Percentiles rank a stretch among this genome's conserved stretches.
Evolutionary conservation across 2,329 filamentous ascomycete species (phyloP).

Genomic region (Lanzia echinophila): DNA sequence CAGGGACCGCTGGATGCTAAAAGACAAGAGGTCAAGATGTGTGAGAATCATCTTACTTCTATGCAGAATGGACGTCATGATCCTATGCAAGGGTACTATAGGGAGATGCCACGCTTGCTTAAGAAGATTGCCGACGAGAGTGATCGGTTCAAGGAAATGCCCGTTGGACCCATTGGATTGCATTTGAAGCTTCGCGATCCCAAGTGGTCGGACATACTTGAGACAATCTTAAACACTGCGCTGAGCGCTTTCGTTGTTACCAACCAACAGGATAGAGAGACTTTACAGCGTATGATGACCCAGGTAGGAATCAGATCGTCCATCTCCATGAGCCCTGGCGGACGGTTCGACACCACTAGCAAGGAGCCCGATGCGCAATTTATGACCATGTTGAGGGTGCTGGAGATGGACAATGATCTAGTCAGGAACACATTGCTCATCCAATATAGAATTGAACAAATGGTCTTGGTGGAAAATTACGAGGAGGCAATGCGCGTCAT

Average conservation of each 20-base stretch:
- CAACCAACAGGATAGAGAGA: slow-evolving; percentile 66
- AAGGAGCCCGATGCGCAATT: slow-evolving; percentile 68
- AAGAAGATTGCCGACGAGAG: slow-evolving; percentile 61
- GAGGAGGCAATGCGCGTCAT: slow-evolving; percentile 63
- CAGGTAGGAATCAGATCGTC: slow-evolving; percentile 39
- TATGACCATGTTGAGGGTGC: slow-evolving; percentile 70
- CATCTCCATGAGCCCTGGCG: slow-evolving; percentile 57
- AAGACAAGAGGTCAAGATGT: slow-evolving; percentile 45
- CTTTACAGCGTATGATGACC: slow-evolving; percentile 60
- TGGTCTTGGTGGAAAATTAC: slow-evolving; percentile 65
- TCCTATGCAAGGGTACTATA: slow-evolving; percentile 57
- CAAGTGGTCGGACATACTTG: slow-evolving; percentile 77
- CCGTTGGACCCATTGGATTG: slow-evolving; percentile 77
- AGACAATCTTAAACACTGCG: slow-evolving; percentile 63
- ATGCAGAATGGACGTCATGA: slow-evolving; percentile 53
- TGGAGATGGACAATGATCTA: slow-evolving; percentile 74
- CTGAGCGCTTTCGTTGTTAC: slow-evolving; percentile 78
- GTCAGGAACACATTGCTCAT: slow-evolving; percentile 82
- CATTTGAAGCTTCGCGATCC: slow-evolving; percentile 71
- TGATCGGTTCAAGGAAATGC: slow-evolving; percentile 57
- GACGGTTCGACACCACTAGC: slow-evolving; percentile 49
- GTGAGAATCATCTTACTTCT: slow-evolving; percentile 43
- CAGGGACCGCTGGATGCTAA: slow-evolving; percentile 37
- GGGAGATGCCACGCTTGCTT: slow-evolving; percentile 56
- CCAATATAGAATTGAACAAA: slow-evolving; percentile 74